Conservation (phyloP, 192 early-diverging fungal genomes). For the Geranomyces variabilis region DNA sequence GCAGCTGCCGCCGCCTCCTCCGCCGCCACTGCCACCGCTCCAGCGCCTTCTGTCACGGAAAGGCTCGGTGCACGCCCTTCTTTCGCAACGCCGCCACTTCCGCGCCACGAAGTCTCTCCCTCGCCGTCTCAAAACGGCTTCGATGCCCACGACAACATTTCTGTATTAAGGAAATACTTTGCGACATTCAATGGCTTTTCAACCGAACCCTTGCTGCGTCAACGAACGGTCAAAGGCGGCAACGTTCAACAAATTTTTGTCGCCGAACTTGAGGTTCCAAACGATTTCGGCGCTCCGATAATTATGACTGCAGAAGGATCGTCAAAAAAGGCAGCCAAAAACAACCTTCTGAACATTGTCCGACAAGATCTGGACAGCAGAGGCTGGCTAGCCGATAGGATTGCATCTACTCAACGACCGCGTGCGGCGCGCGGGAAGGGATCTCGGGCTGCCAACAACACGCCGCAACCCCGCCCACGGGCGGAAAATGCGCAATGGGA, state of each 20-base stretch:
- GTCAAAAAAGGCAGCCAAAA: conserved; percentile 17
- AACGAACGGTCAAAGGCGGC: not conserved
- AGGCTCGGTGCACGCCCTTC: not conserved
- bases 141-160: too few species aligned
- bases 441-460: too few species aligned
- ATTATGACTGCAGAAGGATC: conserved; percentile 20
- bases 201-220: not conserved
- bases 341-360: not conserved
- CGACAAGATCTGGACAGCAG: not conserved
- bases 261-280: conserved; percentile 24
- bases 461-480: not conserved
- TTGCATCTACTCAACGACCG: not conserved
- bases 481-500: not conserved
- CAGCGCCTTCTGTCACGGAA: conserved; percentile 41
- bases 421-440: too few species aligned
- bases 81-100: too few species aligned
- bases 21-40: too few species aligned
- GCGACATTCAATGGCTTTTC: conserved; percentile 61
- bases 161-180: conserved; percentile 33
- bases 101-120: too few species aligned
- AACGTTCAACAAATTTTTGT: conserved; percentile 18
- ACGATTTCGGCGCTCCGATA: not conserved
- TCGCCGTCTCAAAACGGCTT: too few species aligned
- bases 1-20: too few species aligned
- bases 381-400: conserved; percentile 6